phyloP scores from a whole-genome alignment of 495 filamentous ascomycete genomes.

The Aspergillus wentii region DNA sequence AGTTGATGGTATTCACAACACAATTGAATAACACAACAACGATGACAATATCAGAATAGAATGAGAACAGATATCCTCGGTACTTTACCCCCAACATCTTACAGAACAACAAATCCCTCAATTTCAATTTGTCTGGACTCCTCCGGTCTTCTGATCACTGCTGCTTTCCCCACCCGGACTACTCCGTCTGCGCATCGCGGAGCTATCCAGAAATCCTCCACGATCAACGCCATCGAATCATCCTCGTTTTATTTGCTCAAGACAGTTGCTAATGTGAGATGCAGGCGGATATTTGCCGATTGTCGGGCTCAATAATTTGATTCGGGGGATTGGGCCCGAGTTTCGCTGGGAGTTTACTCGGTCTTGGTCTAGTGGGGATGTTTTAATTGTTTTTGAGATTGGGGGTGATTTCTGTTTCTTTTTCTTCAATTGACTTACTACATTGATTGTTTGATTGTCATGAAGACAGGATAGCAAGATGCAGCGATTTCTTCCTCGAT shows the following conservation, averaged over 20 bases:
- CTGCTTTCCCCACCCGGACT: background rate
- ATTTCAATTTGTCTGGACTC: background rate
- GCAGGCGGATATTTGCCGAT: background rate
- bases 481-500: background rate
- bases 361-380: background rate
- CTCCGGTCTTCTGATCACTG: background rate
- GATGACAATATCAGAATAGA: no score
- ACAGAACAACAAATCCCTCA: background rate
- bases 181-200: background rate
- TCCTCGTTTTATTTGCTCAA: background rate
- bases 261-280: background rate
- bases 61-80: no score
- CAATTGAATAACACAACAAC: background rate
- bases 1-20: conserved; percentile 1
- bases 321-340: no score
- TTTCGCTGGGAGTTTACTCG: background rate
- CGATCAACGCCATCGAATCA: background rate
- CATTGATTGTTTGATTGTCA: background rate
- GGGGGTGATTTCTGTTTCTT: background rate
- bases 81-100: no score
- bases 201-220: background rate
- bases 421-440: background rate
- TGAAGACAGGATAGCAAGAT: background rate
- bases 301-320: no score
- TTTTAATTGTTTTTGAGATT: background rate